Evolutionary conservation across 192 early-diverging fungal genomes (phyloP), one percentile per base, ranked within the genome.

Genomic region (Geosiphon pyriformis): DNA sequence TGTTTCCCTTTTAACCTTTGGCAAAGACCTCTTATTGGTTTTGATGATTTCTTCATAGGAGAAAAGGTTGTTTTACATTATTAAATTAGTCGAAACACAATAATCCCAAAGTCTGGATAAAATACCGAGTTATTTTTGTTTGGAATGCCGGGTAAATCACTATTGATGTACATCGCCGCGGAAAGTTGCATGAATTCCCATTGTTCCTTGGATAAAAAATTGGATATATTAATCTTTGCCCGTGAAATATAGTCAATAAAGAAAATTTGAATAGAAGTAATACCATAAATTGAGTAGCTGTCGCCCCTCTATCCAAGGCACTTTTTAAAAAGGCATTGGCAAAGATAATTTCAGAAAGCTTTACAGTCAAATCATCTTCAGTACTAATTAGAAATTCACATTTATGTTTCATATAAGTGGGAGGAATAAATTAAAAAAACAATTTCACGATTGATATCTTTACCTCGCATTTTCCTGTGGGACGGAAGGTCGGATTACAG

Each of bases 1-100:
- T 96, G 92, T 71, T 99, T 99, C 49, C 97, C 97, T 82, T 99
- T 99, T 59, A 99, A 75, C 32, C 97, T 83, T 80, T 99, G 97
- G 61, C 92, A 93, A 56, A 97, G 88, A 60, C 97, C 97, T 66
- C 84, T 80, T 53, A 83, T 86, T 1, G 86, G 86, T 72, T 90
- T 92, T 58, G 79, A 82, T 46, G 68, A 74, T 63, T 76, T 54
- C 4, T 54, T 7, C 4, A 54, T 54, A 20, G 7, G 18, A 54
- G 20, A n/a, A 54, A n/a, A 54, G 4, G 26, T 26, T 20, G 20
- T 23, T 23, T 47, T 8, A n/a, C n/a, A n/a, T n/a, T n/a, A n/a
- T n/a, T n/a, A n/a, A n/a, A n/a, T n/a, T n/a, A 10, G 37, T 42
- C 7, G 37, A 42, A 15, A 15, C 7, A 42, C 15, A 42, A 42